These are phyloP conservation scores for Beauveria australis DNA, from an alignment of 2,329 filamentous ascomycete genomes.

Conservation along the genomic window DNA sequence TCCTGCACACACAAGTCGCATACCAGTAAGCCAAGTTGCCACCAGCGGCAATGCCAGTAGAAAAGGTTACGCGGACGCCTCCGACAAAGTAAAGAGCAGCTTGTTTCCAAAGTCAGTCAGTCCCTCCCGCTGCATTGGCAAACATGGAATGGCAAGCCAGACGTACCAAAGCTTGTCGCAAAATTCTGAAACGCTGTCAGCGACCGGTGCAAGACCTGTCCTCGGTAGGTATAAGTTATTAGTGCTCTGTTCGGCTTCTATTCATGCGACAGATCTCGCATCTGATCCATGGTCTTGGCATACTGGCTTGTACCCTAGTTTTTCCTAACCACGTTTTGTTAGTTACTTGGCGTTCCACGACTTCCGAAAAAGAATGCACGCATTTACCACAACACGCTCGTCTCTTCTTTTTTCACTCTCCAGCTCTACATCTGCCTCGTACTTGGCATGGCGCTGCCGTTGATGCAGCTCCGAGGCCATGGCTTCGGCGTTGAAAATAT, in stretches of 20 bases:
- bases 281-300: background rate
- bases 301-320: constrained; percentile 21
- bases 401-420: background rate
- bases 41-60: constrained; percentile 53
- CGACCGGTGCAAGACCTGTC: constrained; percentile 46
- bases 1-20: background rate
- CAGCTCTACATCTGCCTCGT: background rate
- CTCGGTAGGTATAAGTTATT: background rate
- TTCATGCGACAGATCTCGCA: background rate
- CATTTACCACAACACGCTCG: background rate
- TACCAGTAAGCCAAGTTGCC: constrained; percentile 54
- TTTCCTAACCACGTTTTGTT: constrained; percentile 13
- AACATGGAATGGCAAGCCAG: background rate
- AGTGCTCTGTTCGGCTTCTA: background rate
- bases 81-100: constrained; percentile 55
- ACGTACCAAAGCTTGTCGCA: constrained; percentile 47
- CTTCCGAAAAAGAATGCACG: background rate
- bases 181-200: constrained; percentile 52
- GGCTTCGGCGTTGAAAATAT: background rate
- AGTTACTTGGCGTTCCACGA: background rate
- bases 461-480: constrained; percentile 1
- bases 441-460: background rate
- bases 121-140: background rate
- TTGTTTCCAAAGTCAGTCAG: constrained; percentile 21
- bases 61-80: constrained; percentile 51